phyloP scores from a whole-genome alignment of 179 eudicot species.

The Actinidia chinensis region DNA sequence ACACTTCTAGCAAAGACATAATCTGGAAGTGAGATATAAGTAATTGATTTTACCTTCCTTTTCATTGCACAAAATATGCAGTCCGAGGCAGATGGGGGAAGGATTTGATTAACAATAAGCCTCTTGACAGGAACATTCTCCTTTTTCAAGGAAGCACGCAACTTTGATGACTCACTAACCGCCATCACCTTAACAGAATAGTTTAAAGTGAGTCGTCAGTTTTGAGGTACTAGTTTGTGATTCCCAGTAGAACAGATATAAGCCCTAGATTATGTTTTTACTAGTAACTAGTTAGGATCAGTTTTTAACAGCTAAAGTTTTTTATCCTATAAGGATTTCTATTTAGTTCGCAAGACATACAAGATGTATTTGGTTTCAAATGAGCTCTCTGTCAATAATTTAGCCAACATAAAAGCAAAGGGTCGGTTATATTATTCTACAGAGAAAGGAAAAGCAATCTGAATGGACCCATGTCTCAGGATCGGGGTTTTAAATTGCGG shows the following conservation, averaged over 20 bases:
- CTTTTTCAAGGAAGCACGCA: constrained; percentile 78
- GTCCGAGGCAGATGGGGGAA: constrained; percentile 93
- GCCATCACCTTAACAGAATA: constrained; percentile 73
- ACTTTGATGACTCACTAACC: constrained; percentile 88
- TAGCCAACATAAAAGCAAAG: too few relatives aligned
- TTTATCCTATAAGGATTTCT: too few relatives aligned
- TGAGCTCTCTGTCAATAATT: too few relatives aligned
- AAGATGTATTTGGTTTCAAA: too few relatives aligned
- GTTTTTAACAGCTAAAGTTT: too few relatives aligned
- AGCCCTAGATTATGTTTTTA: neutral
- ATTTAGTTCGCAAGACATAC: too few relatives aligned
- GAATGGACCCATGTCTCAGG: too few relatives aligned
- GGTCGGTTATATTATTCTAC: too few relatives aligned
- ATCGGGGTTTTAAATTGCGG: too few relatives aligned
- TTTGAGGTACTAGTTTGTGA: neutral
- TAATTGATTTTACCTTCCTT: constrained; percentile 57
- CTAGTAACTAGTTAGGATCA: too few relatives aligned
- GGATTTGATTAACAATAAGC: constrained; percentile 90
- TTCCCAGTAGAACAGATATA: neutral
- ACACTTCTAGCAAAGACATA: neutral
- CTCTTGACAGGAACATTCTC: constrained; percentile 90
- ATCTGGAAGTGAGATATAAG: neutral
- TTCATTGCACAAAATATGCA: constrained; percentile 96
- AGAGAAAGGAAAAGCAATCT: too few relatives aligned
- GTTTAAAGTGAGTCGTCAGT: neutral